Percentiles rank a stretch among this genome's conserved stretches.
phyloP scores from a whole-genome alignment of 495 filamentous ascomycete species.

The Neurospora tetrasperma region DNA sequence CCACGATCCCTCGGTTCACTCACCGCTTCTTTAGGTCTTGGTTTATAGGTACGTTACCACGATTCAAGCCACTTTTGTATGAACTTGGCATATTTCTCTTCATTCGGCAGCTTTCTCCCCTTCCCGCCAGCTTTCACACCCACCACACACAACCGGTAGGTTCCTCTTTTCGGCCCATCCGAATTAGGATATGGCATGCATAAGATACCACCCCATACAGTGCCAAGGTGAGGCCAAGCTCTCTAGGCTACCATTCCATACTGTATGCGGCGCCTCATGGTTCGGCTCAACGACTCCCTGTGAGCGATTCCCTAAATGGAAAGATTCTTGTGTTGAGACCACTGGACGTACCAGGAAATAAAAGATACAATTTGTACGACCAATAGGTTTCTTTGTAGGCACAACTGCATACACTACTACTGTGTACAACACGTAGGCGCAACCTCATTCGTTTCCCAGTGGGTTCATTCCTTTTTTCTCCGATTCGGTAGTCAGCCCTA shows the following conservation, averaged over 20 bases:
- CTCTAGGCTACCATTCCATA: not conserved
- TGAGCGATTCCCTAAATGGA: not conserved
- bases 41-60: not conserved
- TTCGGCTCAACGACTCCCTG: not conserved
- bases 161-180: not conserved
- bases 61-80: not conserved
- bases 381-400: not conserved
- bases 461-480: not conserved
- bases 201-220: not conserved
- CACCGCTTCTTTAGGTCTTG: not conserved
- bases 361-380: not conserved
- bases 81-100: not conserved
- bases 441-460: not conserved
- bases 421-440: not conserved
- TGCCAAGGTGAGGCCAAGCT: not conserved
- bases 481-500: not conserved
- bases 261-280: not conserved
- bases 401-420: not conserved
- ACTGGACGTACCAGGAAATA: not conserved
- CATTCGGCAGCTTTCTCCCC: not conserved
- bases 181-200: not conserved
- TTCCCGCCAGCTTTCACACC: not conserved
- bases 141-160: not conserved
- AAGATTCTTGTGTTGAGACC: not conserved
- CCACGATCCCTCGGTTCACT: not conserved